phyloP scores from a whole-genome alignment of 768 basidiomycete genomes.

The Boletus tomentosulus region DNA sequence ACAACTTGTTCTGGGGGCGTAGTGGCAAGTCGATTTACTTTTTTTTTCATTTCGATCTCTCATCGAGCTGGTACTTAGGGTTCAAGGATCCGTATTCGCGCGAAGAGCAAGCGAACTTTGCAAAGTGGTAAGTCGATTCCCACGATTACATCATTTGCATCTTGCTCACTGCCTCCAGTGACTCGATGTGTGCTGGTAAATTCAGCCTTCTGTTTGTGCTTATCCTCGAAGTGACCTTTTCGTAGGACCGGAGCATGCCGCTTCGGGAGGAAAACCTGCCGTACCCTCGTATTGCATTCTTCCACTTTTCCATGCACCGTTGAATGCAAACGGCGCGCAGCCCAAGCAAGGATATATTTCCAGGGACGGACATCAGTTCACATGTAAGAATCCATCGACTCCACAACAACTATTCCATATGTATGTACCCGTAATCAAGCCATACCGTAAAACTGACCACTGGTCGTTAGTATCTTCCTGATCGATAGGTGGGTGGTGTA shows the following conservation, averaged over 20 bases:
- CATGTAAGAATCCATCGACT: constrained; percentile 47
- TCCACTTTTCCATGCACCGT: constrained; percentile 49
- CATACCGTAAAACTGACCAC: background rate
- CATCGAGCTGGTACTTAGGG: constrained; percentile 30
- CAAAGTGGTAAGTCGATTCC: constrained; percentile 41
- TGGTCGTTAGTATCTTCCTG: constrained; percentile 14
- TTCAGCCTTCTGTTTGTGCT: background rate
- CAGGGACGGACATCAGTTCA: constrained; percentile 52
- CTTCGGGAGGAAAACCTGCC: constrained; percentile 33
- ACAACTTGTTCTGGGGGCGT: constrained; percentile 52
- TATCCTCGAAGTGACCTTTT: background rate
- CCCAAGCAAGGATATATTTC: constrained; percentile 44
- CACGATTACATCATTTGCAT: background rate
- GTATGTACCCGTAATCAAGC: constrained; percentile 32
- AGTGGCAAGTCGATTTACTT: constrained; percentile 36
- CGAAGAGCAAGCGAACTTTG: constrained; percentile 50
- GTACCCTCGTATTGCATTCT: constrained; percentile 51
- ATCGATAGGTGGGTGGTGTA: constrained; percentile 13
- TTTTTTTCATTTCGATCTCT: background rate
- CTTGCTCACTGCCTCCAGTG: constrained; percentile 31
- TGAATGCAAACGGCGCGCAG: constrained; percentile 17
- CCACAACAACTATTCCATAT: constrained; percentile 54
- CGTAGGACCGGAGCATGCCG: constrained; percentile 49
- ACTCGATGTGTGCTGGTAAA: constrained; percentile 49
- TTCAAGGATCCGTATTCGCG: constrained; percentile 62